Base-by-base conservation (phyloP, 2,329 filamentous ascomycete genomes). In the Penicillium brevicompactum region DNA sequence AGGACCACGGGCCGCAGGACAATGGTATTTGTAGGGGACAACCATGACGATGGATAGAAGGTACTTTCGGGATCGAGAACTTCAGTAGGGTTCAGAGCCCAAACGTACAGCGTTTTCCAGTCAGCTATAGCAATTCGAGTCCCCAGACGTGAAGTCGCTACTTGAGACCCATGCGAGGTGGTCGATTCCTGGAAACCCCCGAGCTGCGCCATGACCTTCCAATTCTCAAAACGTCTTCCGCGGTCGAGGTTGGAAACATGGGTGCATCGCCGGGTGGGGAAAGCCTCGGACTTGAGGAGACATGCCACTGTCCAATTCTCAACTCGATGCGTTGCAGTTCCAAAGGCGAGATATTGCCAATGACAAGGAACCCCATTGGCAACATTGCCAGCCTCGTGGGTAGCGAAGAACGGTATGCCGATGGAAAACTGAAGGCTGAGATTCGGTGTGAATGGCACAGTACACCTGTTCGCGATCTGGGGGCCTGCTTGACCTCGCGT, bases 101-200 rank as follows among this genome's bases (percentile, higher is more conserved):
- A 79, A 24, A 79, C 54, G 14, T 73, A 73, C 18, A 78, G 52
- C 1, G 66, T 66, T 47, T 77, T 74, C 76, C 76, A 78, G 42
- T 72, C 73, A 5, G 72, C 71, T 31, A 77, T 67, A 4, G 76
- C 76, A 46, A 79, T 64, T 4, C 76, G 69, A 32, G 73, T 75
- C 9, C 73, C 72, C 5, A 46, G 24, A 8, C 54, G 59, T 2
- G 74, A 76, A 10, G 72, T 56, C 13, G 74, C 71, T 13, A 77
- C 67, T 24, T 70, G 65, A n/a, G 73, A 72, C 10, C 73, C 73
- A 11, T 75, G 61, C 4, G 72, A 74, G 27, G 68, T 75, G 16
- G 56, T 67, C n/a, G 68, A 55, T 38, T 68, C 61, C 21, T 64
- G 62, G 45, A 70, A 77, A 11, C 68, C 73, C 53, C 67, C 69